These are phyloP conservation scores for Agrostemma githago DNA, from an alignment of 148 eudicot species.

Conservation along the genomic window DNA sequence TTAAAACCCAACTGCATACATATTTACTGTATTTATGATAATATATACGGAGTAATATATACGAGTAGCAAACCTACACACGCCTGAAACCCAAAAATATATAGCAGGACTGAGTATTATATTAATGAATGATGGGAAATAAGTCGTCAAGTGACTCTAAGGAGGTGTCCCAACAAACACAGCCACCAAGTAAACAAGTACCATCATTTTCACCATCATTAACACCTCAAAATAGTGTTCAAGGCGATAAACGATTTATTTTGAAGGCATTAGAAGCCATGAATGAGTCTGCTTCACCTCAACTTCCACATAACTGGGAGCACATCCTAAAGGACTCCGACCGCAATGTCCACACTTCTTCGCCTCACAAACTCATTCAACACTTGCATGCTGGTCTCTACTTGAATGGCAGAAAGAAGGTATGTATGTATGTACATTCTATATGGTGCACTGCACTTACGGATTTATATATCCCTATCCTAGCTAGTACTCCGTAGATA, in stretches of 20 bases:
- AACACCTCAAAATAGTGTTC: neutral
- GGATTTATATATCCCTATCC: too few relatives aligned
- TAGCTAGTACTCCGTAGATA: too few relatives aligned
- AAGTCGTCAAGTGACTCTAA: slow-evolving; percentile 13
- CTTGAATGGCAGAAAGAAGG: slow-evolving; percentile 49
- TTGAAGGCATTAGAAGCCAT: neutral
- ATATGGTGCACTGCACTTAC: too few relatives aligned
- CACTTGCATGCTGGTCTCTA: slow-evolving; percentile 44
- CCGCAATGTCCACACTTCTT: slow-evolving; percentile 36
- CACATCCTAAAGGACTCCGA: slow-evolving; percentile 43
- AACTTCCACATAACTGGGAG: slow-evolving; percentile 47
- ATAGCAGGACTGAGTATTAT: too few relatives aligned
- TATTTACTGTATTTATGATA: too few relatives aligned
- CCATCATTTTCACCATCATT: neutral
- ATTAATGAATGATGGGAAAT: slow-evolving; percentile 12
- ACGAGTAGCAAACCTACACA: neutral
- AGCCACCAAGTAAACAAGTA: neutral
- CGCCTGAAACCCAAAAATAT: neutral
- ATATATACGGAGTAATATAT: neutral
- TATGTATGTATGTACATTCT: neutral
- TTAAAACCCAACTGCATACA: neutral
- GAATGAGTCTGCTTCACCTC: neutral
- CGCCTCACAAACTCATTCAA: slow-evolving; percentile 29
- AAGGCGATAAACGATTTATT: too few relatives aligned
- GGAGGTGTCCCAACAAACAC: slow-evolving; percentile 6